These are phyloP conservation scores for Triticum monococcum DNA, from an alignment of 176 grass and related monocot genomes.

Conservation along the genomic window DNA sequence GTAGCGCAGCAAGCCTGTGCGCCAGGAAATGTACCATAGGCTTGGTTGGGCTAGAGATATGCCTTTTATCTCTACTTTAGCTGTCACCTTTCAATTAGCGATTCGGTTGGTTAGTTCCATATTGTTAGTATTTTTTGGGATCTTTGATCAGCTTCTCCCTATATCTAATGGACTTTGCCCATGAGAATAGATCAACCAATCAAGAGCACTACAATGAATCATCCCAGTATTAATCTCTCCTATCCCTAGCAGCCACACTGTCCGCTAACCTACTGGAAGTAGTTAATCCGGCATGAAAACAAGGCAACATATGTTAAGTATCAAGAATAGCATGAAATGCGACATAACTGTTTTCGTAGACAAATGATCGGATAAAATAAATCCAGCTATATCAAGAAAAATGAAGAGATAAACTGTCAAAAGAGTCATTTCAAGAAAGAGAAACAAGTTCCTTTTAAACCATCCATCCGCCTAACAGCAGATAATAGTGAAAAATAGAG, in stretches of 20 bases:
- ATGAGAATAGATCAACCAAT: background rate
- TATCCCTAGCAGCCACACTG: background rate
- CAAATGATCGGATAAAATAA: background rate
- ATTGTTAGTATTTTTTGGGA: background rate
- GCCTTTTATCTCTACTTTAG: background rate
- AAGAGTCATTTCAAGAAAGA: background rate
- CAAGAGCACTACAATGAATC: background rate
- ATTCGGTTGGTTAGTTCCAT: background rate
- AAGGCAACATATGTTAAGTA: slow-evolving; percentile 5
- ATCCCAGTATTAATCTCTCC: background rate
- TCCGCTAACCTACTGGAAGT: background rate
- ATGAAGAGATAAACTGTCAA: background rate
- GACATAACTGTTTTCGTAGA: background rate
- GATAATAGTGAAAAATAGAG: background rate
- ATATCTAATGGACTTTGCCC: background rate
- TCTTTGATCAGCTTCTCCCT: background rate
- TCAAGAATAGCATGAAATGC: background rate
- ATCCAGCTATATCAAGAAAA: background rate
- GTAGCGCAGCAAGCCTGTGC: background rate
- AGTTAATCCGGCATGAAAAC: background rate
- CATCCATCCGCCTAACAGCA: background rate
- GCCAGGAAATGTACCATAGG: background rate
- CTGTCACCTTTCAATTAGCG: background rate
- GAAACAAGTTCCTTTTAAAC: background rate
- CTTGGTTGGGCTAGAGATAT: background rate